These are phyloP conservation scores for Zygotorulaspora mrakii DNA, from an alignment of 1,139 yeast species.

Conservation along the genomic window DNA sequence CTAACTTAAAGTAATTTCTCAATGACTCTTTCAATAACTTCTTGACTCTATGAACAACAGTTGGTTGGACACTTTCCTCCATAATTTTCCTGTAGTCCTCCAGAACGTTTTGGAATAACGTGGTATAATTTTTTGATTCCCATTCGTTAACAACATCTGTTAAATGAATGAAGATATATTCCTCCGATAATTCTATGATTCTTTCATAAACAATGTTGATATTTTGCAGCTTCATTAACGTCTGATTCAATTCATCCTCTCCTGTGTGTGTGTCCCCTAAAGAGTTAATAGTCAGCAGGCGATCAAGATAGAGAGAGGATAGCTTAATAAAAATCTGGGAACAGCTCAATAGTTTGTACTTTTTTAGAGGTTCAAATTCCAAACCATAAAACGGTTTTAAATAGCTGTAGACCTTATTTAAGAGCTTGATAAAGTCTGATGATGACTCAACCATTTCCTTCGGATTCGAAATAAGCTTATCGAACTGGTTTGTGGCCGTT, in stretches of 20 bases:
- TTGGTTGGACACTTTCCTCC: constrained; percentile 24
- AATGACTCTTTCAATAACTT: constrained; percentile 31
- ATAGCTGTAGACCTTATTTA: constrained; percentile 65
- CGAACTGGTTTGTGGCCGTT: constrained; percentile 54
- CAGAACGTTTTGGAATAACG: constrained; percentile 29
- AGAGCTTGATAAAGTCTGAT: constrained; percentile 42
- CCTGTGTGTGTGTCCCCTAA: constrained; percentile 41
- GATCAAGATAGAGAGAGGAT: constrained; percentile 55
- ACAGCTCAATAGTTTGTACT: constrained; percentile 64
- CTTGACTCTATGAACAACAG: constrained; percentile 31
- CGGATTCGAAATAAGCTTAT: constrained; percentile 50
- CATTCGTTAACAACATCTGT: constrained; percentile 40
- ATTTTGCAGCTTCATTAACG: constrained; percentile 36
- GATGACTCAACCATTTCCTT: constrained; percentile 61
- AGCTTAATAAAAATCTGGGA: constrained; percentile 66
- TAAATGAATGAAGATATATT: constrained; percentile 50
- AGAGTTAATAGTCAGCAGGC: constrained; percentile 45
- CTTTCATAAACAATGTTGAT: constrained; percentile 50
- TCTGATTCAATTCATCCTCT: constrained; percentile 40
- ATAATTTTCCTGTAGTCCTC: constrained; percentile 24
- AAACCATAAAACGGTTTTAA: constrained; percentile 40
- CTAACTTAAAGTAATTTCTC: constrained; percentile 31
- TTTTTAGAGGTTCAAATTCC: constrained; percentile 48
- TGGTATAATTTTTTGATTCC: constrained; percentile 33
- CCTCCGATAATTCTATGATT: constrained; percentile 57